Percentiles rank a stretch among this genome's conserved stretches.
Conservation (phyloP, 164 flowering plant genomes). For the Platanus orientalis region DNA sequence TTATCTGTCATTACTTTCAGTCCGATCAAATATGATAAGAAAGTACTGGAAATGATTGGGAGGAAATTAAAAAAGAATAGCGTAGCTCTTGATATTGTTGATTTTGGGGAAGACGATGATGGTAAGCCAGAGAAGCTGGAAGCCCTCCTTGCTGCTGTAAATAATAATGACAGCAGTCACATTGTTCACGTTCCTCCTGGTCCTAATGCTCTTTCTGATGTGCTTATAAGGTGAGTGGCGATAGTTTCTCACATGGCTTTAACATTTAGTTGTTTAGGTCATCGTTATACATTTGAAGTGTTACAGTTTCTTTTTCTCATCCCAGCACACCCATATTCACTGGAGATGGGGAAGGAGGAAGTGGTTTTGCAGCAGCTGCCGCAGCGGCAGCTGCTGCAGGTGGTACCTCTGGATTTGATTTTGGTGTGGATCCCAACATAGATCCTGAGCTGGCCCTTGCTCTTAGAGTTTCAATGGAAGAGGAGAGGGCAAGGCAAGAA, state of each 20-base stretch:
- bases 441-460: conserved; percentile 60
- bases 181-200: conserved; percentile 90
- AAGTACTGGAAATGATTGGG: conserved; percentile 76
- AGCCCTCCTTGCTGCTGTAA: conserved; percentile 79
- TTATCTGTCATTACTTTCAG: conserved; percentile 28
- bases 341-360: conserved; percentile 95
- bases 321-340: conserved; percentile 86
- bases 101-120: conserved; percentile 92
- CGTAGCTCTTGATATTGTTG: conserved; percentile 91
- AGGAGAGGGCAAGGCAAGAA: conserved; percentile 59
- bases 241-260: not conserved
- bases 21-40: conserved; percentile 84
- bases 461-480: conserved; percentile 55
- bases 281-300: conserved; percentile 2
- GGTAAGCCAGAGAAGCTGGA: conserved; percentile 90
- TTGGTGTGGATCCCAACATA: conserved; percentile 54
- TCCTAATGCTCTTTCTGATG: conserved; percentile 84
- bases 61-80: conserved; percentile 87
- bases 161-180: conserved; percentile 86
- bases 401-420: conserved; percentile 38
- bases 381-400: conserved; percentile 54
- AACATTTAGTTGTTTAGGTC: not conserved
- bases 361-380: conserved; percentile 90
- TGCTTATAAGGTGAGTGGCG: conserved; percentile 62
- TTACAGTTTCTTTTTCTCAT: conserved; percentile 11